phyloP scores from a whole-genome alignment of 306 rosid species.

The barrel medic (Medicago truncatula) region DNA sequence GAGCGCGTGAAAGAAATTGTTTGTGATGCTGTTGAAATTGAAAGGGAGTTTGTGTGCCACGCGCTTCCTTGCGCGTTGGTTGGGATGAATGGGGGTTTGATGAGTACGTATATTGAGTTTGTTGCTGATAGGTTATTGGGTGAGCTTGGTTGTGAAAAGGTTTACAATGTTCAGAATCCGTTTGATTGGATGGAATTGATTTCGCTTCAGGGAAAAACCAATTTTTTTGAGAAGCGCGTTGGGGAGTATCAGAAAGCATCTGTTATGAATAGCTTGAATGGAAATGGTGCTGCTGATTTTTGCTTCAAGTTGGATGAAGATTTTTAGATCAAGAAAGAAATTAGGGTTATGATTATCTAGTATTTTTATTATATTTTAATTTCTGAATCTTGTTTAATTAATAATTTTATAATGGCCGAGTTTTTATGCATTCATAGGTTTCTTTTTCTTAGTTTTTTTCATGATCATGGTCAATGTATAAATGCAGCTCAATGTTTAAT shows the following conservation, averaged over 20 bases:
- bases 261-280: constrained; percentile 73
- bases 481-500: background rate
- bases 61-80: constrained; percentile 85
- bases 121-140: constrained; percentile 80
- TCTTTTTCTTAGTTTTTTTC: too few relatives aligned
- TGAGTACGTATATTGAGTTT: constrained; percentile 82
- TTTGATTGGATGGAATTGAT: constrained; percentile 98
- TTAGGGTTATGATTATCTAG: background rate
- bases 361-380: background rate
- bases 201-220: constrained; percentile 88
- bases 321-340: constrained; percentile 43
- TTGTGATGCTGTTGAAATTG: constrained; percentile 70
- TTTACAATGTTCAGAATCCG: constrained; percentile 68
- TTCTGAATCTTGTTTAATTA: background rate
- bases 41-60: constrained; percentile 81
- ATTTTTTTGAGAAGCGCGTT: constrained; percentile 86
- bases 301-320: constrained; percentile 75
- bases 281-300: constrained; percentile 49
- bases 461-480: background rate
- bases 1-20: constrained; percentile 69
- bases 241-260: constrained; percentile 90
- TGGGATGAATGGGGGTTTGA: constrained; percentile 79
- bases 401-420: background rate
- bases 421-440: background rate
- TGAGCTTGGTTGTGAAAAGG: constrained; percentile 64